Base-by-base conservation (phyloP, 192 early-diverging fungal genomes). In the Coemansia sp. region DNA sequence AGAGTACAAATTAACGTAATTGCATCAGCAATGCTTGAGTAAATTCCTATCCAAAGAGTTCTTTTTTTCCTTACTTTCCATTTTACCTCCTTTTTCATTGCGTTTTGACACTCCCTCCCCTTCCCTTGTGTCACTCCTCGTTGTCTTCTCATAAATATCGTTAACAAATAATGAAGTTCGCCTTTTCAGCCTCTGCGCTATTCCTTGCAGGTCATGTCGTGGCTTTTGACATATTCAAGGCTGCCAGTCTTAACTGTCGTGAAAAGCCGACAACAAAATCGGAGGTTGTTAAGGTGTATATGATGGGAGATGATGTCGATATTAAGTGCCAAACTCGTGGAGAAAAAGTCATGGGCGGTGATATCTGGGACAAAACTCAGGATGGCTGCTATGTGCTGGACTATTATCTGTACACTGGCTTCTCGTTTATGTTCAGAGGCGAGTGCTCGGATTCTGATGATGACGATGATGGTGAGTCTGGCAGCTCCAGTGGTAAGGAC, bases 351-450 rank as follows among this genome's bases (percentile, higher is more conserved):
- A 51, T 31, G 28, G 77, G 73, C 54, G 61, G 64, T 2, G 58
- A 49, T 16, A 55, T 83, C 28, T 83, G 76, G 81, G 81, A 80
- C 32, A 58, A 48, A 44, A 83, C 81, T 0, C 76, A 32, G 6
- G 81, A 83, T 27, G 69, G 67, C 54, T 83, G 81, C 64, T 83
- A 79, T 24, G 67, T 78, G 9, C 48, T 69, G 0, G 81, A 83
- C 62, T 83, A 76, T 54, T 83, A 83, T 51, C 49, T 83, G 26
- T 55, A 50, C 31, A 78, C 76, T 0, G 76, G 76, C 0, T 61
- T 55, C 38, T 67, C 61, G 2, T 16, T 34, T 0, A 65, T 68
- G 7, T 77, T 77, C 24, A 71, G 50, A 47, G 55, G 65, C 3
- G 30, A 68, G 10, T 71, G 74, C 30, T 24, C 27, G 0, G 49